Base-by-base conservation (phyloP, 75 land plant species). In the Selaginella tamariscina region DNA sequence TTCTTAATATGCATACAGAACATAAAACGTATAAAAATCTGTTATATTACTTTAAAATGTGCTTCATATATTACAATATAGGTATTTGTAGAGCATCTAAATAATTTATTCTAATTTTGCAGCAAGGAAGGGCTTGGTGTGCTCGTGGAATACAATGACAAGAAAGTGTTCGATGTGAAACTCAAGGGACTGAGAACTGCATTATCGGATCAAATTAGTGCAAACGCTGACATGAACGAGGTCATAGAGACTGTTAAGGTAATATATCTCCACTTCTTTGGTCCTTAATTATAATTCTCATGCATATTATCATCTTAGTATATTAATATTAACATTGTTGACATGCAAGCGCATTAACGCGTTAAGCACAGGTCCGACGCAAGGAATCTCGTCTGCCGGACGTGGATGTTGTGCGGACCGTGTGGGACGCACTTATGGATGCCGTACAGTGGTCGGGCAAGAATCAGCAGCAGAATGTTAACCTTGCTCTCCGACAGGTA, bases 371-470 rank as follows among this genome's bases (percentile, higher is more conserved):
- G n/a, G 82, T 79, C 31, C 81, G 79, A 32, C 81, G 88, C 29
- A 88, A 77, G 71, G 97, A 91, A 75, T 84, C 87, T 28, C 84
- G 73, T 20, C 56, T 91, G 8, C 97, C 95, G 11, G 97, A 89
- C 56, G 78, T 82, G 72, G 97, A 91, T 65, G 82, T 91, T 68
- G 84, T 91, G n/a, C 78, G 95, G 5, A 81, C 94, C 21, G 57
- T 91, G 65, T 88, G 97, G 97, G 97, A 91, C 74, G 82, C 88
- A 2, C 62, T 91, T 22, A 91, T 91, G 97, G 97, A 89, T 81
- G 83, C 97, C 65, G 95, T 91, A 63, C 95, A 89, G 75, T 91
- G 97, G 97, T 91, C 97, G 65, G 95, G 95, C 2, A 91, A 89
- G 67, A 91, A 91, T 68, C 97, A 91, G 70, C 97, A 91, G 75